Evolutionary conservation across 2,329 filamentous ascomycete species (phyloP).

Genomic region (Fusarium duplospermum): DNA sequence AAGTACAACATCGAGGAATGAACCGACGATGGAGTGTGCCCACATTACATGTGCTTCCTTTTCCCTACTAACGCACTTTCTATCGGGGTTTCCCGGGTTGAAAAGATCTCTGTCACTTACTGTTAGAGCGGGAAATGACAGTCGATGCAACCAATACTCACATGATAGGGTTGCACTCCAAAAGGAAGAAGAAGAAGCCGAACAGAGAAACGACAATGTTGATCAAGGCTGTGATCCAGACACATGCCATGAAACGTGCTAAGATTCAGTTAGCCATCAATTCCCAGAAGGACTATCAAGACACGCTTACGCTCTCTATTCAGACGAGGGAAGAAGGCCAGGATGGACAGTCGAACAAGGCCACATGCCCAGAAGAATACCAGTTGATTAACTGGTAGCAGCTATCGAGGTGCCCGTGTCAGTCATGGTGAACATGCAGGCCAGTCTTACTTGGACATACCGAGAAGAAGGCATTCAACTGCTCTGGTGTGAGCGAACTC

Average conservation of each 20-base stretch:
- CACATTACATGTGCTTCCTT: background rate
- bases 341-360: constrained; percentile 39
- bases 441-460: constrained; percentile 13
- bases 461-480: constrained; percentile 27
- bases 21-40: constrained; percentile 45
- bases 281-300: background rate
- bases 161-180: constrained; percentile 35
- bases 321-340: constrained; percentile 36
- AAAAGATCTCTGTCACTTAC: background rate
- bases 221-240: constrained; percentile 23
- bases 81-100: background rate
- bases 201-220: constrained; percentile 22
- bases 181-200: constrained; percentile 37
- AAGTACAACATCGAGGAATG: constrained; percentile 50
- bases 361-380: constrained; percentile 35
- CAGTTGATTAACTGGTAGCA: constrained; percentile 33
- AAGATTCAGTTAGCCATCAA: background rate
- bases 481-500: constrained; percentile 18
- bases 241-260: constrained; percentile 30
- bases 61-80: background rate
- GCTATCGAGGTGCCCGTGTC: background rate
- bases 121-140: background rate
- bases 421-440: background rate
- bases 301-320: constrained; percentile 29
- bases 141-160: background rate